phyloP scores from a whole-genome alignment of 352 stramenopile species.

The Aphanomyces invadans region DNA sequence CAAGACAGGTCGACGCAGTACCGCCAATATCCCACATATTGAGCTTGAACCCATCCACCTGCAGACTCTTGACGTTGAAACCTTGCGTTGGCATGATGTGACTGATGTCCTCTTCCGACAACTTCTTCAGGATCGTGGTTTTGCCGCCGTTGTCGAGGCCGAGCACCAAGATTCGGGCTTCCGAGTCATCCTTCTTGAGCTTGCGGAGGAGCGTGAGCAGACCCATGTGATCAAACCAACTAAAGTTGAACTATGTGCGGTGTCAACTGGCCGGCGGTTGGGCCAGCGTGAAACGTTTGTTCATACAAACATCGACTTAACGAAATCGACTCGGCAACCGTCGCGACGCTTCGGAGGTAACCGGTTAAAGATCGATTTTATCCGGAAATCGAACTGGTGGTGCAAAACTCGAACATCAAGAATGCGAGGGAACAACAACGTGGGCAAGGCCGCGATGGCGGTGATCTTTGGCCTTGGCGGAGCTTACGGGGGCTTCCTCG shows the following conservation, averaged over 20 bases:
- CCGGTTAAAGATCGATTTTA: neutral
- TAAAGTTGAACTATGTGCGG: neutral
- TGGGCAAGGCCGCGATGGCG: slow-evolving; percentile 16
- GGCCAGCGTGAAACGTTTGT: neutral
- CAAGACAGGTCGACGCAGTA: no score
- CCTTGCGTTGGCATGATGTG: slow-evolving; percentile 92
- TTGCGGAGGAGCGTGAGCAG: slow-evolving; percentile 92
- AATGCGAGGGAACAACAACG: slow-evolving; percentile 25
- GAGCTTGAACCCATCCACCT: slow-evolving; percentile 94
- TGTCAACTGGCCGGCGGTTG: neutral
- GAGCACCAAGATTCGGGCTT: slow-evolving; percentile 91
- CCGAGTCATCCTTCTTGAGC: slow-evolving; percentile 92
- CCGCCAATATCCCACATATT: slow-evolving; percentile 98
- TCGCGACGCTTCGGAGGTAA: neutral
- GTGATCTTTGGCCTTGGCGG: slow-evolving; percentile 21
- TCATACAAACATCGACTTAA: neutral
- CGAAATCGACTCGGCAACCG: neutral
- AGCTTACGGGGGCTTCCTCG: slow-evolving; percentile 17
- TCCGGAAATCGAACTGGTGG: neutral
- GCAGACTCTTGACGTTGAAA: slow-evolving; percentile 96
- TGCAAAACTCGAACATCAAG: neutral
- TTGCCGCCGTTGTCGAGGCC: slow-evolving; percentile 95
- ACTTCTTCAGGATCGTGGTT: slow-evolving; percentile 96
- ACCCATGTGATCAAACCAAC: slow-evolving; percentile 48
- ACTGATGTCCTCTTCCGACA: slow-evolving; percentile 92